Conservation (phyloP, 2,329 filamentous ascomycete genomes). For the Hypoxylon sp. region DNA sequence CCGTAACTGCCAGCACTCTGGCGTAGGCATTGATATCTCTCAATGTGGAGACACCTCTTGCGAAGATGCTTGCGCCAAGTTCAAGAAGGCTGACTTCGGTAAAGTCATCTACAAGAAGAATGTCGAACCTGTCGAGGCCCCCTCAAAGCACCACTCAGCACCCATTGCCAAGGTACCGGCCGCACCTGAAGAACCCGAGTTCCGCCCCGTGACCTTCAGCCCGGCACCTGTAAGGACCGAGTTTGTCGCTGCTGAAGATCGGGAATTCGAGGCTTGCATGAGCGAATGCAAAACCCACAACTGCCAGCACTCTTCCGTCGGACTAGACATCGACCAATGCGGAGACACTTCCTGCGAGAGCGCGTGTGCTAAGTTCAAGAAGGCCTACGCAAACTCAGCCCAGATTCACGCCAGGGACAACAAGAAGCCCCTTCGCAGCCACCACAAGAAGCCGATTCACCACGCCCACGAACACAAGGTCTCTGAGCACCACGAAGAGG, state of each 20-base stretch:
- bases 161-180: not conserved
- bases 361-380: conserved; percentile 9
- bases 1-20: conserved; percentile 24
- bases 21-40: conserved; percentile 9
- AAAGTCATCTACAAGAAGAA: conserved; percentile 5
- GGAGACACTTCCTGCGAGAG: conserved; percentile 7
- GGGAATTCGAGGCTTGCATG: conserved; percentile 18
- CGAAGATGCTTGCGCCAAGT: conserved; percentile 16
- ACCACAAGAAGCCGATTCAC: not conserved
- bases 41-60: conserved; percentile 25
- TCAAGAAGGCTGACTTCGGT: not conserved
- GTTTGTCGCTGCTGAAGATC: not conserved
- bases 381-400: not conserved
- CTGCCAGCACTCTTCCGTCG: conserved; percentile 21
- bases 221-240: no score
- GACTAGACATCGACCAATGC: conserved; percentile 14
- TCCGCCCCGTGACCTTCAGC: no score
- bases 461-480: not conserved
- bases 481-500: not conserved
- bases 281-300: conserved; percentile 17
- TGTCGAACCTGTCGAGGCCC: not conserved
- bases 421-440: not conserved
- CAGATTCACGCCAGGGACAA: not conserved
- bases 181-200: no score
- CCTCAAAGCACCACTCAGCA: not conserved